Percentiles rank a stretch among this genome's conserved stretches.
Conservation (phyloP, 2,329 filamentous ascomycete species). For the Chaetomiaceae sp. region DNA sequence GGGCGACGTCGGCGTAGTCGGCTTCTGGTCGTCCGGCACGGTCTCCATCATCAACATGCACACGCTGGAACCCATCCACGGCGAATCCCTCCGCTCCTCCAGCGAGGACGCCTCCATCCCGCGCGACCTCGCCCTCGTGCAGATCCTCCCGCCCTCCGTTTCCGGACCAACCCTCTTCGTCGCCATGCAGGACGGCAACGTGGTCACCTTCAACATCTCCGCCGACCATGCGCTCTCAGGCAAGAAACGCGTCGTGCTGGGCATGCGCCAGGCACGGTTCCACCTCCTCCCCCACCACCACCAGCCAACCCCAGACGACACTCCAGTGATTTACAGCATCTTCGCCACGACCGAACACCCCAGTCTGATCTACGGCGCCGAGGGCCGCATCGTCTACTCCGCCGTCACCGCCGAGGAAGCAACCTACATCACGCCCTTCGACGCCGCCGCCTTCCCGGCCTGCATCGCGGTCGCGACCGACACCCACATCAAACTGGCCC, state of each 20-base stretch:
- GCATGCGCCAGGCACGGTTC: slow-evolving; percentile 77
- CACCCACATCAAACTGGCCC: slow-evolving; percentile 68
- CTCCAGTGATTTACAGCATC: slow-evolving; percentile 69
- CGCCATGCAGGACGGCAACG: slow-evolving; percentile 86
- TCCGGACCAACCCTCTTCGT: slow-evolving; percentile 72
- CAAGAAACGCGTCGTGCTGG: slow-evolving; percentile 76
- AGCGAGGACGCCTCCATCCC: slow-evolving; percentile 72
- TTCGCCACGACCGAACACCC: slow-evolving; percentile 94
- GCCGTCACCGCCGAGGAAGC: slow-evolving; percentile 87
- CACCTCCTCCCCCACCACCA: slow-evolving; percentile 66
- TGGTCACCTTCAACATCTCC: slow-evolving; percentile 75
- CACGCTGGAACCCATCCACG: slow-evolving; percentile 56
- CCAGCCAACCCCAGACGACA: too few species aligned
- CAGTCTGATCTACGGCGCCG: slow-evolving; percentile 83
- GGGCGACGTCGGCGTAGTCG: slow-evolving; percentile 65
- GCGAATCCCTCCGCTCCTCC: slow-evolving; percentile 53
- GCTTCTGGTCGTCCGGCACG: slow-evolving; percentile 79
- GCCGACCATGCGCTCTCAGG: slow-evolving; percentile 58
- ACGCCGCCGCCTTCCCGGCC: slow-evolving; percentile 71
- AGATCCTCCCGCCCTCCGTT: slow-evolving; percentile 58
- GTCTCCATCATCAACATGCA: slow-evolving; percentile 67
- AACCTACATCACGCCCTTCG: slow-evolving; percentile 73
- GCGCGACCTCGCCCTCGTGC: slow-evolving; percentile 71
- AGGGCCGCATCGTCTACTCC: slow-evolving; percentile 84
- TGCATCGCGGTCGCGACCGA: slow-evolving; percentile 77